These are phyloP conservation scores for Trichoderma citrinoviride DNA, from an alignment of 2,329 filamentous ascomycete species.

Conservation along the genomic window DNA sequence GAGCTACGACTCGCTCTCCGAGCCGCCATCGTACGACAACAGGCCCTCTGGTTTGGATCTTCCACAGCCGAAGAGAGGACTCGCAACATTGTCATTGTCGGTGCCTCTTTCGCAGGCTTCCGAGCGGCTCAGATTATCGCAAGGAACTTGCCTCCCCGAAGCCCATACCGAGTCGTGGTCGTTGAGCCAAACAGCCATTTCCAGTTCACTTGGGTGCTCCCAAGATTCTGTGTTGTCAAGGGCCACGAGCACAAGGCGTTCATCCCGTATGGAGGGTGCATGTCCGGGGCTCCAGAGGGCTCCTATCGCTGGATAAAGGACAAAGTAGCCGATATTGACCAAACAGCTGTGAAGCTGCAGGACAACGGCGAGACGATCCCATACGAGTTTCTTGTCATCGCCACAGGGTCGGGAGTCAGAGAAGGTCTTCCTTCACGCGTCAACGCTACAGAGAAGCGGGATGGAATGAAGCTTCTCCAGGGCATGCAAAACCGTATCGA, in stretches of 20 bases:
- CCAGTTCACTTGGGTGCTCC: slow-evolving; percentile 59
- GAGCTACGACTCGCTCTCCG: slow-evolving; percentile 26
- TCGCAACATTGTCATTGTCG: slow-evolving; percentile 53
- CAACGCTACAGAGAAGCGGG: slow-evolving; percentile 40
- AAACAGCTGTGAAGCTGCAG: slow-evolving; percentile 38
- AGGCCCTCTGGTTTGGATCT: slow-evolving; percentile 20
- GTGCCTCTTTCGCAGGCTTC: slow-evolving; percentile 57
- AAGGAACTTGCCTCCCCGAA: slow-evolving; percentile 46
- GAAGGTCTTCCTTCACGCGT: slow-evolving; percentile 50
- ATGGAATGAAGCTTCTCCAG: slow-evolving; percentile 44
- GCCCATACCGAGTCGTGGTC: slow-evolving; percentile 50
- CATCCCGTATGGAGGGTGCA: slow-evolving; percentile 53
- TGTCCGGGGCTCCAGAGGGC: slow-evolving; percentile 37
- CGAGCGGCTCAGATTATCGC: slow-evolving; percentile 48
- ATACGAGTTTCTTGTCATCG: slow-evolving; percentile 56
- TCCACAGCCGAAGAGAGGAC: slow-evolving; percentile 28
- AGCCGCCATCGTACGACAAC: slow-evolving; percentile 22
- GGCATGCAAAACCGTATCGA: slow-evolving; percentile 47
- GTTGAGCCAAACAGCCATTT: slow-evolving; percentile 61
- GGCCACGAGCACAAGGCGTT: slow-evolving; percentile 57
- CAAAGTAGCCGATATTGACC: slow-evolving; percentile 40
- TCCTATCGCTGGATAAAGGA: slow-evolving; percentile 43
- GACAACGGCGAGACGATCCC: slow-evolving; percentile 44
- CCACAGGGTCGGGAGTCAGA: slow-evolving; percentile 51
- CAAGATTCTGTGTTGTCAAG: slow-evolving; percentile 55